Conservation (phyloP, 2,329 filamentous ascomycete genomes). For the Aspergillus tubingensis region DNA sequence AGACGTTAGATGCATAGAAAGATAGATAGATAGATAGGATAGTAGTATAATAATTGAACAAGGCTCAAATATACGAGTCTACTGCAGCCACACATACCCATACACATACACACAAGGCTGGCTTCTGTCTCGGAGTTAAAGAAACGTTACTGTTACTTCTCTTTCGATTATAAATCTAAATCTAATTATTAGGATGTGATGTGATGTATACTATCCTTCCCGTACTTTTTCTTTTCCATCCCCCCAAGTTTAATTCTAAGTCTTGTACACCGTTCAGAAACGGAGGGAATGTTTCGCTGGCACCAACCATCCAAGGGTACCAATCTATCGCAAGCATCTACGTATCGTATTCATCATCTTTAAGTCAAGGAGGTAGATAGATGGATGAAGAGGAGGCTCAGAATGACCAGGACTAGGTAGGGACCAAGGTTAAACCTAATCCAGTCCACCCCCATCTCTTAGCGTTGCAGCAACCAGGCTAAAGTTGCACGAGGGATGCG, state of each 20-base stretch:
- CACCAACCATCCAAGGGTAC: constrained; percentile 7
- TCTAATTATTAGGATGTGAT: no score
- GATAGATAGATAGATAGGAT: no score
- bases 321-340: no score
- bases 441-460: neutral
- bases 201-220: no score
- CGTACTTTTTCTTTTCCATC: neutral
- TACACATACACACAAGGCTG: neutral
- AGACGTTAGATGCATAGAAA: no score
- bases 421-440: no score
- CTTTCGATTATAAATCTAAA: no score
- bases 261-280: neutral
- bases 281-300: constrained; percentile 1
- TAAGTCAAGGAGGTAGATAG: no score
- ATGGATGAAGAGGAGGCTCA: neutral
- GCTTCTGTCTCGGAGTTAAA: no score
- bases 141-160: no score
- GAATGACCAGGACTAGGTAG: neutral
- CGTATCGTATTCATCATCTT: no score
- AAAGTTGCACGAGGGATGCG: neutral
- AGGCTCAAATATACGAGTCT: neutral
- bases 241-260: no score
- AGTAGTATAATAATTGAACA: neutral
- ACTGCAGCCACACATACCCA: neutral
- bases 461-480: neutral